These are phyloP conservation scores for Achaetomiella virescens DNA, from an alignment of 495 filamentous ascomycete species.

Conservation along the genomic window DNA sequence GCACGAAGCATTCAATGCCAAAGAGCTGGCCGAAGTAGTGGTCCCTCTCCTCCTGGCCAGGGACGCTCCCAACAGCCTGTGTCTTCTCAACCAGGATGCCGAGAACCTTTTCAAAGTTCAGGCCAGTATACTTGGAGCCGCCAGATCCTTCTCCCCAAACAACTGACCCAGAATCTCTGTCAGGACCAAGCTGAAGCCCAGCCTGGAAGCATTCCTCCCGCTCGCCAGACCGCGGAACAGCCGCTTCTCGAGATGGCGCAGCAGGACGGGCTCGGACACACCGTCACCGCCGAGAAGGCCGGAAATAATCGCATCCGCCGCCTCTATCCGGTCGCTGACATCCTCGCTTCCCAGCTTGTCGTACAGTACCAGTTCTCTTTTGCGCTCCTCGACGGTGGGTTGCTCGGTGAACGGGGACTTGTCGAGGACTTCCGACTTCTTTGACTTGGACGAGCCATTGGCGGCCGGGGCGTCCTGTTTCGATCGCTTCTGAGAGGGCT, in stretches of 20 bases:
- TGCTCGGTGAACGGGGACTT: conserved; percentile 42
- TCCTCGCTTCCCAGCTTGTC: conserved; percentile 48
- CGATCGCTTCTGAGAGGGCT: conserved; percentile 38
- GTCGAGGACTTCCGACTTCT: conserved; percentile 29
- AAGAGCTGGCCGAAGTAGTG: conserved; percentile 80
- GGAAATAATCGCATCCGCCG: conserved; percentile 44
- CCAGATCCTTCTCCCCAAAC: conserved; percentile 41
- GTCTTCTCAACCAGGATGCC: conserved; percentile 64
- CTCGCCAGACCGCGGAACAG: conserved; percentile 86
- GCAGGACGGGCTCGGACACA: conserved; percentile 40
- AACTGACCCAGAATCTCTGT: conserved; percentile 70
- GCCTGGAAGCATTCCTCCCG: conserved; percentile 77
- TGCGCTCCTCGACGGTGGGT: conserved; percentile 36
- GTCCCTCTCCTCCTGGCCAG: conserved; percentile 79
- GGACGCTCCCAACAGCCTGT: conserved; percentile 53
- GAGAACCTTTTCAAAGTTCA: conserved; percentile 53
- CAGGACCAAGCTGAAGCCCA: conserved; percentile 87
- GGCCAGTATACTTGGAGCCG: conserved; percentile 38
- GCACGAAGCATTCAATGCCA: conserved; percentile 76
- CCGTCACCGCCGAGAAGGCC: conserved; percentile 36
- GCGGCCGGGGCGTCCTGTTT: conserved; percentile 28
- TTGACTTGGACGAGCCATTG: conserved; percentile 24
- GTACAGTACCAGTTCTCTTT: conserved; percentile 46
- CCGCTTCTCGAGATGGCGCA: conserved; percentile 52
- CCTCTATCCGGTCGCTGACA: conserved; percentile 42